Percentiles rank a stretch among this genome's conserved stretches.
Conservation (phyloP, 2,329 filamentous ascomycete species). For the Verticillium isaacii region DNA sequence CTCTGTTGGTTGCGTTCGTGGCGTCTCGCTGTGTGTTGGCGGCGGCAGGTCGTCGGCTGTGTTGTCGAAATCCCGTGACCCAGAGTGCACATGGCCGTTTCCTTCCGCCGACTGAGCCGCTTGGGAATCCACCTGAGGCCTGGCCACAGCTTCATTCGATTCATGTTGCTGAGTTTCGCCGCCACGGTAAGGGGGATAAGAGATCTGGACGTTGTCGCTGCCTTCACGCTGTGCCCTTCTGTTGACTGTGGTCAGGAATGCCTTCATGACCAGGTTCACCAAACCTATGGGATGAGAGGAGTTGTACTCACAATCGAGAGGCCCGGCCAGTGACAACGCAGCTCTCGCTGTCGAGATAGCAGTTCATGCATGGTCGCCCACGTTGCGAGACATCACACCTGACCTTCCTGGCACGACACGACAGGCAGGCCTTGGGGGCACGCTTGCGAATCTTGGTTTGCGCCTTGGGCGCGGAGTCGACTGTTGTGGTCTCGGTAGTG, state of each 20-base stretch:
- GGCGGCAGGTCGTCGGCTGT: neutral
- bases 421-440: conserved; percentile 45
- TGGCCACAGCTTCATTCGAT: neutral
- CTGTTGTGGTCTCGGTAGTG: conserved; percentile 13
- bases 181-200: conserved; percentile 20
- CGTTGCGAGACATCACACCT: conserved; percentile 45
- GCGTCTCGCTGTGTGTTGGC: neutral
- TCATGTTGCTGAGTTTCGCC: neutral
- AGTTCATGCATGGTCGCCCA: conserved; percentile 47
- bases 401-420: conserved; percentile 46
- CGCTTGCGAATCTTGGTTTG: conserved; percentile 35
- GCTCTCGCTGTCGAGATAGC: conserved; percentile 43
- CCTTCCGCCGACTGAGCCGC: neutral
- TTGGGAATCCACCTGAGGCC: neutral
- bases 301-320: conserved; percentile 29
- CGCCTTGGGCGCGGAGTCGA: conserved; percentile 23
- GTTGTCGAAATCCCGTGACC: neutral
- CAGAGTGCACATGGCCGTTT: neutral
- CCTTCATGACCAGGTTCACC: neutral
- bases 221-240: conserved; percentile 22
- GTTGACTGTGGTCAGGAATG: conserved; percentile 12
- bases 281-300: neutral
- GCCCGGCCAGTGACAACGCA: conserved; percentile 35
- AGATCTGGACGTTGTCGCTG: conserved; percentile 19
- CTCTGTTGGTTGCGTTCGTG: neutral